Evolutionary conservation across 768 basidiomycete genomes (phyloP).

Genomic region (Dendrothele bispora): DNA sequence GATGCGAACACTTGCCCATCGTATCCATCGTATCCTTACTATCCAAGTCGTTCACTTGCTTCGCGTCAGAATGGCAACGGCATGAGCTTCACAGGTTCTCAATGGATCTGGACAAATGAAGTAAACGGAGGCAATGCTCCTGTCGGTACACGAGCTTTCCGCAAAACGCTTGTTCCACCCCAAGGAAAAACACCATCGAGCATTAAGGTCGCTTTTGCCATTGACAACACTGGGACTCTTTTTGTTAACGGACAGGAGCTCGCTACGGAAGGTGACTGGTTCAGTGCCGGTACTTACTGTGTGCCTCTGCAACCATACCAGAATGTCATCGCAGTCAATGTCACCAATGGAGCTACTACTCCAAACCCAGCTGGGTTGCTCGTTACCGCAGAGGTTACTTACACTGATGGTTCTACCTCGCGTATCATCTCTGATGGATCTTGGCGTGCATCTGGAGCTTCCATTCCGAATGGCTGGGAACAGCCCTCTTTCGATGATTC

Average conservation of each 20-base stretch:
- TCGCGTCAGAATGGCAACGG: too few species aligned
- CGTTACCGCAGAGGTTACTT: conserved; percentile 22
- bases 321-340: conserved; percentile 26
- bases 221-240: conserved; percentile 26
- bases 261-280: conserved; percentile 17
- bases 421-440: conserved; percentile 19
- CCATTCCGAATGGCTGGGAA: conserved; percentile 24
- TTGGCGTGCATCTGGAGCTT: conserved; percentile 19
- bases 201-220: conserved; percentile 23
- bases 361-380: conserved; percentile 25
- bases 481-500: conserved; percentile 18
- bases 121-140: conserved; percentile 1
- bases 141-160: conserved; percentile 20
- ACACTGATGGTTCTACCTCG: conserved; percentile 25
- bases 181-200: conserved; percentile 21
- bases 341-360: conserved; percentile 21
- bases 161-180: conserved; percentile 23
- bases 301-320: conserved; percentile 14
- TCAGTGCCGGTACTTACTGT: conserved; percentile 15
- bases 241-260: conserved; percentile 26
- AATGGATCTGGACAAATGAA: conserved; percentile 29
- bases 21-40: too few species aligned
- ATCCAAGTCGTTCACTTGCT: too few species aligned
- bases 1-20: too few species aligned
- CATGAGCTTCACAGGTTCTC: conserved; percentile 17